A percentile compares a stretch with the other conserved stretches of the same genome.
These are phyloP conservation scores for Paspalum notatum DNA, from an alignment of 176 grass and related monocot species.

Conservation along the genomic window DNA sequence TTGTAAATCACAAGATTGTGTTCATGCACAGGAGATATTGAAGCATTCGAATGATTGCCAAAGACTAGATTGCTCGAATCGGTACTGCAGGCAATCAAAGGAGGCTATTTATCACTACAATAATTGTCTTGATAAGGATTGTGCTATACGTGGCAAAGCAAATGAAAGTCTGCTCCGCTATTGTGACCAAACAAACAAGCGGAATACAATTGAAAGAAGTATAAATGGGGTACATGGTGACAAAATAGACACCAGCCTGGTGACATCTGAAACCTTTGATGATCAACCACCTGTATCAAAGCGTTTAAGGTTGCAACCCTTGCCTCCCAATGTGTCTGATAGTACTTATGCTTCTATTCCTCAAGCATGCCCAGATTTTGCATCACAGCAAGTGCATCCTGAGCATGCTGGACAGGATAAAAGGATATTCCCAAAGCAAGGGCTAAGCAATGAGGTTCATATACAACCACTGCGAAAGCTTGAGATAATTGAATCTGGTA, in stretches of 20 bases:
- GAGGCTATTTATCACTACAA: constrained; percentile 55
- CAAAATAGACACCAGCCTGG: constrained; percentile 55
- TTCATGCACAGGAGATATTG: constrained; percentile 40
- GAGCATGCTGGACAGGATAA: constrained; percentile 46
- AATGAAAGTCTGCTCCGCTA: constrained; percentile 42
- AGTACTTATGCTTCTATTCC: constrained; percentile 38
- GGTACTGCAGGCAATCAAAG: constrained; percentile 57
- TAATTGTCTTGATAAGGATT: constrained; percentile 51
- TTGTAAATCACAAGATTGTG: constrained; percentile 57
- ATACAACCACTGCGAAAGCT: constrained; percentile 7
- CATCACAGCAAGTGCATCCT: constrained; percentile 41
- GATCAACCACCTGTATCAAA: constrained; percentile 57
- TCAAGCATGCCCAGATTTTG: constrained; percentile 43
- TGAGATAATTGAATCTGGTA: constrained; percentile 35
- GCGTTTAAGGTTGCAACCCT: constrained; percentile 48
- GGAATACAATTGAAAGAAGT: constrained; percentile 36
- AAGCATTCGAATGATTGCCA: constrained; percentile 49
- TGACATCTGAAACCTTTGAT: constrained; percentile 58
- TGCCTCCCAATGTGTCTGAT: constrained; percentile 40
- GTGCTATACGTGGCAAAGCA: constrained; percentile 61
- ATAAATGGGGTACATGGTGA: constrained; percentile 30
- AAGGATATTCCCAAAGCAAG: constrained; percentile 43
- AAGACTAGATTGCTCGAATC: constrained; percentile 51
- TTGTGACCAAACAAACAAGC: constrained; percentile 47
- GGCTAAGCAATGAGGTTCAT: constrained; percentile 41